These are phyloP conservation scores for Wickerhamomyces alni DNA, from an alignment of 805 yeast genomes.

Conservation along the genomic window DNA sequence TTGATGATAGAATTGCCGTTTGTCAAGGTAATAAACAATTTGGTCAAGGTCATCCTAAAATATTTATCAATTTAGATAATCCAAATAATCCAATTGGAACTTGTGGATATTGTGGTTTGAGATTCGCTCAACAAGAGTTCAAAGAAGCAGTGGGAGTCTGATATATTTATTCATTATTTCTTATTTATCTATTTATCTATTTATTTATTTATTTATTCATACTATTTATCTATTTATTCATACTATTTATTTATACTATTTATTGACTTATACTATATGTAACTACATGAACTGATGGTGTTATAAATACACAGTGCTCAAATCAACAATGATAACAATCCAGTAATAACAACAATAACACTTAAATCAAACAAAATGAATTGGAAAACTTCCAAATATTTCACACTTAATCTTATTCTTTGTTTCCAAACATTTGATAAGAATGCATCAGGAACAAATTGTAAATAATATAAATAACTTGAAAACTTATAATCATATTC, in stretches of 20 bases:
- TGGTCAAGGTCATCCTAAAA: constrained; percentile 79
- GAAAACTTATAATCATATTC: constrained; percentile 19
- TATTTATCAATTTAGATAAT: constrained; percentile 67
- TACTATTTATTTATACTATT: no score
- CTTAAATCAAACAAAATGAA: constrained; percentile 20
- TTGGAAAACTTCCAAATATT: constrained; percentile 19
- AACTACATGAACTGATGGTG: no score
- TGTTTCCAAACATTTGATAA: constrained; percentile 11
- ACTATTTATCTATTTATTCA: constrained; percentile 1
- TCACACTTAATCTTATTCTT: constrained; percentile 18
- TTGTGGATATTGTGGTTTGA: constrained; percentile 79
- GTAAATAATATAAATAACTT: constrained; percentile 17
- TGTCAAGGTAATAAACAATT: constrained; percentile 76
- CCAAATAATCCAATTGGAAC: constrained; percentile 56
- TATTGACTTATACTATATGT: no score
- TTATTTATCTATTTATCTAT: constrained; percentile 3
- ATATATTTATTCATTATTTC: constrained; percentile 1
- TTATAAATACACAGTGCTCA: constrained; percentile 8
- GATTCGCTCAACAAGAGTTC: constrained; percentile 32
- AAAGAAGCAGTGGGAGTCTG: constrained; percentile 11
- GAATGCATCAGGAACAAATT: constrained; percentile 16
- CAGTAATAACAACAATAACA: constrained; percentile 17
- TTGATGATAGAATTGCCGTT: constrained; percentile 59
- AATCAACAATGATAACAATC: constrained; percentile 14
- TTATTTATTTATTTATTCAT: not conserved